A percentile compares a stretch with the other conserved stretches of the same genome.
These are phyloP conservation scores for Royoungia palumana DNA, from an alignment of 768 basidiomycete genomes.

Conservation along the genomic window DNA sequence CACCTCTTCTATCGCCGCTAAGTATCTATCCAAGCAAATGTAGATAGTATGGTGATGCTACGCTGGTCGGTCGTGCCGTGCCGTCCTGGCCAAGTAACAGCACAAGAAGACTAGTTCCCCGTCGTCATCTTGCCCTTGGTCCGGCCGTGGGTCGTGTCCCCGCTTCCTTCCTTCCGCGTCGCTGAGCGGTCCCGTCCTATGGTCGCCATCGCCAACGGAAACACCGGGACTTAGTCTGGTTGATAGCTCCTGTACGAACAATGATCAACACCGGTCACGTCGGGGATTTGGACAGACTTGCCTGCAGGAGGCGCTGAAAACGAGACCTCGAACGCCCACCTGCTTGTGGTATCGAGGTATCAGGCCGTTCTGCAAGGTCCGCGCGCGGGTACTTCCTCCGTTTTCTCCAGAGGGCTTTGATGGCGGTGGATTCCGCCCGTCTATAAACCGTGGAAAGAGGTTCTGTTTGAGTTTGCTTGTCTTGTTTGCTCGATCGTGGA, in stretches of 20 bases:
- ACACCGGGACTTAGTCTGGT: background rate
- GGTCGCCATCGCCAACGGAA: background rate
- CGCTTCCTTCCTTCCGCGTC: background rate
- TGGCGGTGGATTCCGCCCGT: background rate
- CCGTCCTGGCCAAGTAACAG: conserved; percentile 26
- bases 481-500: conserved; percentile 1
- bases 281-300: background rate
- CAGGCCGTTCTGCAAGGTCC: background rate
- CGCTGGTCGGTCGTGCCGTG: conserved; percentile 6
- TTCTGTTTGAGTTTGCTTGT: conserved; percentile 7
- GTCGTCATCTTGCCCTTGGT: conserved; percentile 10
- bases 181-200: background rate
- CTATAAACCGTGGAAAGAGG: background rate
- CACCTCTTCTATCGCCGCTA: too few relatives aligned
- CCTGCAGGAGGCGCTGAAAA: conserved; percentile 18
- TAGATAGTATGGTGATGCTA: background rate
- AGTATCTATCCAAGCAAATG: background rate
- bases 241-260: conserved; percentile 7
- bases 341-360: background rate
- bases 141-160: background rate
- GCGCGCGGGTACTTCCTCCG: conserved; percentile 1
- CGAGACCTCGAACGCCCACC: conserved; percentile 5
- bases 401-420: conserved; percentile 15
- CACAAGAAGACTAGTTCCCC: conserved; percentile 23
- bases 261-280: background rate